Evolutionary conservation across 306 rosid genomes (phyloP).

Genomic region (Cucurbita argyrosperma): DNA sequence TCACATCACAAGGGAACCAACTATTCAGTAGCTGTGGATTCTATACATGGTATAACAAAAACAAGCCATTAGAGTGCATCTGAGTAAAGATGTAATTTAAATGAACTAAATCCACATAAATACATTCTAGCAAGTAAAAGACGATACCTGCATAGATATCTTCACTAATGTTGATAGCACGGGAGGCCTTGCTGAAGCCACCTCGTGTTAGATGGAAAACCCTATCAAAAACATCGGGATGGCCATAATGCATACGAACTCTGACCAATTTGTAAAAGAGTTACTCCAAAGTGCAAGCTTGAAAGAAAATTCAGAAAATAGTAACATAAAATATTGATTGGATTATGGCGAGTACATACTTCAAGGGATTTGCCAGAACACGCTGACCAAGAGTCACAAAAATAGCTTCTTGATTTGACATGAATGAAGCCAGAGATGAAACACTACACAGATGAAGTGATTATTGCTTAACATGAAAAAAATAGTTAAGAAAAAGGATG

Average conservation of each 20-base stretch:
- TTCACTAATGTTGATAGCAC: slow-evolving; percentile 84
- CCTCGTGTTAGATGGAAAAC: slow-evolving; percentile 88
- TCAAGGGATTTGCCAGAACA: slow-evolving; percentile 87
- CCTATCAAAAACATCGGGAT: slow-evolving; percentile 95
- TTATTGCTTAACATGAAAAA: not conserved
- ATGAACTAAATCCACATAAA: not conserved
- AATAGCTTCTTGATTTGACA: slow-evolving; percentile 86
- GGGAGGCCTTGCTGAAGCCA: slow-evolving; percentile 96
- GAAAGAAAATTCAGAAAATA: not conserved
- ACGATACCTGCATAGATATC: slow-evolving; percentile 68
- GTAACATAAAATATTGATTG: slow-evolving; percentile 7
- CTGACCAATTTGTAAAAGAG: slow-evolving; percentile 26
- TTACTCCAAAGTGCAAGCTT: not conserved
- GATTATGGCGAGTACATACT: slow-evolving; percentile 30
- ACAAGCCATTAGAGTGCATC: not conserved
- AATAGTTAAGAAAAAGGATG: not conserved
- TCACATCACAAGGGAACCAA: not conserved
- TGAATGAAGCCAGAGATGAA: slow-evolving; percentile 81
- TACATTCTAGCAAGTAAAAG: not conserved
- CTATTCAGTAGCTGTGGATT: not conserved
- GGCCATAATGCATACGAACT: slow-evolving; percentile 97
- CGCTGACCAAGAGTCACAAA: slow-evolving; percentile 95
- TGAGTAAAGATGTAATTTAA: not conserved
- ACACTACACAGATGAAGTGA: slow-evolving; percentile 42
- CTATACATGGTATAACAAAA: not conserved